Evolutionary conservation across 179 eudicot species (phyloP), one percentile per base, ranked within the genome.

Genomic region (Patellifolia procumbens): DNA sequence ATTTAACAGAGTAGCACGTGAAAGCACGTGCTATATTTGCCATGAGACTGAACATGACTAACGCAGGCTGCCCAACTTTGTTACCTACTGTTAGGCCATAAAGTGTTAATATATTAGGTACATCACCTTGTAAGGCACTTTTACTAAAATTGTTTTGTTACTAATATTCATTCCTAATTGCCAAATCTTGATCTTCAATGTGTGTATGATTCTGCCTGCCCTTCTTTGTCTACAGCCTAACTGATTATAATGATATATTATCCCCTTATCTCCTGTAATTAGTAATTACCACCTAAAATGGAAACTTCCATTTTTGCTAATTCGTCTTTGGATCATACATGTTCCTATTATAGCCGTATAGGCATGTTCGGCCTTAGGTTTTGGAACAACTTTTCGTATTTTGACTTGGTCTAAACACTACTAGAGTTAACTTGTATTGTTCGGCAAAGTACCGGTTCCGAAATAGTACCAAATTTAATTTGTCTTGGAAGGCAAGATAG

Each of bases 1-100:
- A 24, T 19, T 49, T 15, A 68, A 46, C 42, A 70, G 15, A 49
- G 42, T 70, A 70, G 45, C 73, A 70, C 73, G 73, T 70, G 73
- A 1, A 20, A 70, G 59, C 73, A 70, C 60, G 73, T 70, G 73
- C 8, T 7, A 20, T 3, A 19, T 42, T 67, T 42, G 32, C 42
- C 4, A 43, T 24, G 34, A 46, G 22, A 68, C 26, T 1, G 16
- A 22, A 19, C 20, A 11, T 67, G 43, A 67, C 35, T 22, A 67
- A 67, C 32, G 52, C 52, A 68, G 55, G 35, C 28, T 45, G 55
- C n/a, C 55, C 55, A 68, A 45, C 72, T 8, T 43, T 46, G 26
- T 49, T 49, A 24, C 72, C 56, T 46, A 69, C 39, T 5, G 20
- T 46, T 68, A 68, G 72, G 56, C 72, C 56, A 46, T 4, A 46